These are phyloP conservation scores for Emmonsiellopsis sp. DNA, from an alignment of 2,329 filamentous ascomycete genomes.

Conservation along the genomic window DNA sequence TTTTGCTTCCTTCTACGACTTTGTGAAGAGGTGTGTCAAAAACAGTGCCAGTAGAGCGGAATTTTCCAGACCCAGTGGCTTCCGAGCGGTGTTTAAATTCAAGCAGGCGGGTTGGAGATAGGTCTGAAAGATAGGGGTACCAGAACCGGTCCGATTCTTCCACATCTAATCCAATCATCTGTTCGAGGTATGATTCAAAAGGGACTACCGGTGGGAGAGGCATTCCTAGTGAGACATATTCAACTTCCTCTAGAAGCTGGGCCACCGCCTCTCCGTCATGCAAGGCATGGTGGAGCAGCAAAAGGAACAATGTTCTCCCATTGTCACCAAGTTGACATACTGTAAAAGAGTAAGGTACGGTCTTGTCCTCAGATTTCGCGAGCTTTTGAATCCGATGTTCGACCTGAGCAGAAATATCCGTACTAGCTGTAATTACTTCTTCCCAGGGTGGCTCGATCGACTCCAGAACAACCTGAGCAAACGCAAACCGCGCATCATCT, in stretches of 20 bases:
- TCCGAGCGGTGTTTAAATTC: background rate
- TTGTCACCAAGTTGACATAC: slow-evolving; percentile 8
- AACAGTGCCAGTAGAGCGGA: background rate
- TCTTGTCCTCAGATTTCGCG: slow-evolving; percentile 14
- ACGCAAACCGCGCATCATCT: slow-evolving; percentile 49
- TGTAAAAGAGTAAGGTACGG: slow-evolving; percentile 21
- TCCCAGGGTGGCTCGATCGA: slow-evolving; percentile 36
- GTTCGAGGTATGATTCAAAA: slow-evolving; percentile 55
- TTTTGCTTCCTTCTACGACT: slow-evolving; percentile 42
- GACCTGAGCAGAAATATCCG: slow-evolving; percentile 30
- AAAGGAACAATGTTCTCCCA: slow-evolving; percentile 20
- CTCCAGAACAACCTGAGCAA: slow-evolving; percentile 61
- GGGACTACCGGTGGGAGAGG: slow-evolving; percentile 41
- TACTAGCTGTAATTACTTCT: slow-evolving; percentile 33
- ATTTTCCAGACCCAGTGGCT: background rate
- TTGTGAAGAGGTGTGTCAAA: slow-evolving; percentile 25
- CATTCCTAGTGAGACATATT: slow-evolving; percentile 44
- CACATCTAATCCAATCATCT: slow-evolving; percentile 44
- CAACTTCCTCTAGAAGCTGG: slow-evolving; percentile 60
- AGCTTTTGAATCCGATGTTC: slow-evolving; percentile 32
- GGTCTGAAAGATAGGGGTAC: slow-evolving; percentile 45
- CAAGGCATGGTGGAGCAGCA: slow-evolving; percentile 67
- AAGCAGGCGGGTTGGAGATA: slow-evolving; percentile 35
- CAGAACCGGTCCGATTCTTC: slow-evolving; percentile 55
- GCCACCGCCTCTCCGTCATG: slow-evolving; percentile 77